Base-by-base conservation (phyloP, 2,329 filamentous ascomycete genomes). In the Dothistroma pini region DNA sequence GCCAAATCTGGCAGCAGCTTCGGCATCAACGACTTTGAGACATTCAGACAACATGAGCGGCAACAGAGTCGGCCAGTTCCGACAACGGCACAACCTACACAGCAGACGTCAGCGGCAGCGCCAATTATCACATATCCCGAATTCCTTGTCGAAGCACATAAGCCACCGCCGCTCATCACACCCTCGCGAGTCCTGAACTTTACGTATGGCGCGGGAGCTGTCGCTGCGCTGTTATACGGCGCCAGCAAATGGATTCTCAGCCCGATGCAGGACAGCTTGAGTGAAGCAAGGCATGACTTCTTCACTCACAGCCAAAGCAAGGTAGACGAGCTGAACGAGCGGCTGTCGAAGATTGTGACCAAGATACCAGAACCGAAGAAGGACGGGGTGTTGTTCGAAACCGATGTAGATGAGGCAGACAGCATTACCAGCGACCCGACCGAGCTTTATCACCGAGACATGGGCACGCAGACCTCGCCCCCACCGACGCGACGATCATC, bases 381-480 rank as follows among this genome's bases (percentile, higher is more conserved):
- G 60, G 62, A 61, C 31, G 69, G 56, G 54, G 63, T 60, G 57
- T 71, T 68, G 34, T 65, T 74, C 1, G 72, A 73, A 16, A 76
- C 77, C 31, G 75, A 77, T 44, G 69, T 75, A n/a, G 78, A 78
- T 19, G 81, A 84, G 49, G 70, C 69, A 14, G 81, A 82, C 22
- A 82, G 80, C 49, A 68, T 78, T 16, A 77, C 76, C 68, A 85
- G 83, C 12, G 85, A 87, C 66, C 90, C 90, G 0, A 86, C 88
- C 0, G 90, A 93, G 74, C 83, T 93, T 63, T 95, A 91, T 76
- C 89, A 93, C 74, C 85, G 89, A 51, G 90, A 95, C 71, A 83
- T 91, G 62, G 89, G 89, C 65, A 89, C 90, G 0, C 90, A 95
- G 75, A 95, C 90, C 19, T 86, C 85, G 0, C 80, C 80, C 1